Conservation (phyloP, 768 basidiomycete species). For the Termitomyces titanicus region DNA sequence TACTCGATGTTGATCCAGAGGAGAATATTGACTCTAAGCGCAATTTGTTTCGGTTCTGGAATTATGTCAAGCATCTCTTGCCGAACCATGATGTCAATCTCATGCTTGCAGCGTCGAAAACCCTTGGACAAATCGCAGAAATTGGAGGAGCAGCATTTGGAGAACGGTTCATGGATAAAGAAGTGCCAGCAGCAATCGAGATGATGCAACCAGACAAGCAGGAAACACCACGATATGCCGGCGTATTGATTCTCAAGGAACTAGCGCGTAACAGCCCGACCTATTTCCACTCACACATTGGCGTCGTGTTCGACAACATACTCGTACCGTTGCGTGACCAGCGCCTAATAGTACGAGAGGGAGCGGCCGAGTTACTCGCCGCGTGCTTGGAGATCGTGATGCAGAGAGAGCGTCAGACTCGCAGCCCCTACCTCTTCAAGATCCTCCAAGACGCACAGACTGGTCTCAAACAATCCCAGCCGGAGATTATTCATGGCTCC, state of each 20-base stretch:
- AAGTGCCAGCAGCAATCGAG: slow-evolving; percentile 82
- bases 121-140: slow-evolving; percentile 81
- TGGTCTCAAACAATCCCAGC: slow-evolving; percentile 73
- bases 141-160: slow-evolving; percentile 82
- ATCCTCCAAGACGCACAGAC: slow-evolving; percentile 88
- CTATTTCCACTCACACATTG: slow-evolving; percentile 86
- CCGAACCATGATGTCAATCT: slow-evolving; percentile 89
- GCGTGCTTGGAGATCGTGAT: slow-evolving; percentile 88
- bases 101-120: slow-evolving; percentile 94
- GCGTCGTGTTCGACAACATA: slow-evolving; percentile 88
- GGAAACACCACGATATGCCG: slow-evolving; percentile 87
- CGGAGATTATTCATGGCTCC: slow-evolving; percentile 91
- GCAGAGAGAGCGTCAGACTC: slow-evolving; percentile 63
- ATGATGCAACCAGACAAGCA: slow-evolving; percentile 75
- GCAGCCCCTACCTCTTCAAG: slow-evolving; percentile 65
- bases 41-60: slow-evolving; percentile 83
- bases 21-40: slow-evolving; percentile 79
- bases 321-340: slow-evolving; percentile 87
- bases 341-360: slow-evolving; percentile 87
- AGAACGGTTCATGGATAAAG: slow-evolving; percentile 85
- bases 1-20: slow-evolving; percentile 74
- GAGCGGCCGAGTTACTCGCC: slow-evolving; percentile 90
- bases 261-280: slow-evolving; percentile 84
- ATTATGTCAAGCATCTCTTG: slow-evolving; percentile 90
- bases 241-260: slow-evolving; percentile 92